phyloP scores from a whole-genome alignment of 441 rosid genomes.

The Macaranga tanarius region DNA sequence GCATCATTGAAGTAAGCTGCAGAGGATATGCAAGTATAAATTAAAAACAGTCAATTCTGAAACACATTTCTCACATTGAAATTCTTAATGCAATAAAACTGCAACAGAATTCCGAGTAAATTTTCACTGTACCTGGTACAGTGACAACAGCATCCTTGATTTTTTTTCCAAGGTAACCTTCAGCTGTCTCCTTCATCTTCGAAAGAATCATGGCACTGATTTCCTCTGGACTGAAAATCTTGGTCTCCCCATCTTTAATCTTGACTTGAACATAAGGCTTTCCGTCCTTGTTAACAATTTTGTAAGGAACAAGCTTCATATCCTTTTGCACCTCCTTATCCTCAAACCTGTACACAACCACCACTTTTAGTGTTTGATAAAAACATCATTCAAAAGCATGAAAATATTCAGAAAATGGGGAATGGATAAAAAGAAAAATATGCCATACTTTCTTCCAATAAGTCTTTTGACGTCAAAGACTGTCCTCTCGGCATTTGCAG shows the following conservation, averaged over 20 bases:
- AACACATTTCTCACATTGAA: constrained; percentile 43
- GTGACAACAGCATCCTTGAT: no score
- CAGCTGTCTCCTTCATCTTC: no score
- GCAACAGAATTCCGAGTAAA: no score
- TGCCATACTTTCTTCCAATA: constrained; percentile 71
- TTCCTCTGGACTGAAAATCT: no score
- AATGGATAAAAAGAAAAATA: neutral
- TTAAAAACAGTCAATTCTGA: constrained; percentile 26
- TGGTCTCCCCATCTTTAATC: constrained; percentile 48
- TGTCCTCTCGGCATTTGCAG: constrained; percentile 66
- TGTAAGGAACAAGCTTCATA: constrained; percentile 80
- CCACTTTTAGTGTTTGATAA: neutral
- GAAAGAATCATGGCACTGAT: no score
- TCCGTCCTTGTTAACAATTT: constrained; percentile 82
- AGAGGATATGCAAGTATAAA: constrained; percentile 13
- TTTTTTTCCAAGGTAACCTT: no score
- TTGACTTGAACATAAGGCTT: constrained; percentile 80
- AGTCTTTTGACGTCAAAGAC: constrained; percentile 82
- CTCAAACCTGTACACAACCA: constrained; percentile 47
- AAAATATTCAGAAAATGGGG: neutral
- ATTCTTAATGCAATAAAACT: no score
- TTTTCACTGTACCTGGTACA: no score
- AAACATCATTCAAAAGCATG: neutral
- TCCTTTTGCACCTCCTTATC: constrained; percentile 91
- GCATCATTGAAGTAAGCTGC: no score